Evolutionary conservation across 352 stramenopile genomes (phyloP), one percentile per base, ranked within the genome.

Genomic region (Salisapilia sapeloensis): DNA sequence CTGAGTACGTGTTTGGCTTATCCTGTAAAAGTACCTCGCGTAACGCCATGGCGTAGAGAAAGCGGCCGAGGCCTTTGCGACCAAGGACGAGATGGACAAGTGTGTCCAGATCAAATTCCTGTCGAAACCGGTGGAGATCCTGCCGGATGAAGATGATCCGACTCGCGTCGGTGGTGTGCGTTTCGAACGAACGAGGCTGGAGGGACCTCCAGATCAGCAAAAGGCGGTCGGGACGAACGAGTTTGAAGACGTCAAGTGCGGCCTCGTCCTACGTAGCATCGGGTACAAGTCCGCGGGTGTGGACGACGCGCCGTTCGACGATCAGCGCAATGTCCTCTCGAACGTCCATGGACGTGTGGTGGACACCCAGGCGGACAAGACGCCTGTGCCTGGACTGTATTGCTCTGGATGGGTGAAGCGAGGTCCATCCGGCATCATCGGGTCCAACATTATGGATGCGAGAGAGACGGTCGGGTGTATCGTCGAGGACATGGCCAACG

Each of bases 371-470:
- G 49, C 44, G 34, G 42, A 48, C 30, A 26, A 40, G 6, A 29
- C 56, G 20, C 46, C 43, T 1, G 60, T 90, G 17, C 50, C 62
- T 32, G 86, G 90, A 0, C 44, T 98, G 19, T 99, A 98, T 56
- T 94, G 89, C 40, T 70, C 84, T 14, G 95, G 95, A 2, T 99
- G 95, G 95, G 70, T 97, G 15, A 98, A 98, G 60, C 82, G 95
- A 35, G 94, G 95, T 4, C 92, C 95, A 7, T 85, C 64, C 14
- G 95, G 95, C 0, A 99, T 99, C 45, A 97, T 99, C 38, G 94
- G 93, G 11, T 95, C 92, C 18, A 99, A 99, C 56, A 98, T 99
- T 48, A 48, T 81, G 8, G 92, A 98, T 55, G 92, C 94, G 6
- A 90, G 84, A 11, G 93, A 98, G 45, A 98, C 93, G 2, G 93